These are phyloP conservation scores for Pilaira anomala DNA, from an alignment of 192 early-diverging fungal species.

Conservation along the genomic window DNA sequence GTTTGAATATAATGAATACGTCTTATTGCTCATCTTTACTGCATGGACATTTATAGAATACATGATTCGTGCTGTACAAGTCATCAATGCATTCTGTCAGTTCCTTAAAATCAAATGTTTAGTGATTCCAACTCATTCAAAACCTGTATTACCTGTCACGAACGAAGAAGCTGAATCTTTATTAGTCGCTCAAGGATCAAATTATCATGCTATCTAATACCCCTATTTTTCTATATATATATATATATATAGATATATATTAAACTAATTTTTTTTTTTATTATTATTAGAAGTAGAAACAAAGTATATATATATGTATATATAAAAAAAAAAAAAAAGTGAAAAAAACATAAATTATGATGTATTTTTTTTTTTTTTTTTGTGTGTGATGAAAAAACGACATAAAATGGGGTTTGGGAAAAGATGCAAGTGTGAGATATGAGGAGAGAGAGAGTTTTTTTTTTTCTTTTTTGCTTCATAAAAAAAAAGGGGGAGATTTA, in stretches of 20 bases:
- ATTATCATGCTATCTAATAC: slow-evolving; percentile 5
- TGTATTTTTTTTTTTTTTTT: no score
- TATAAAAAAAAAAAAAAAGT: no score
- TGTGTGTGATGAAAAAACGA: no score
- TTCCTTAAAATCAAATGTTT: slow-evolving; percentile 85
- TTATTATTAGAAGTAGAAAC: no score
- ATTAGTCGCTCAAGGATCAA: background rate
- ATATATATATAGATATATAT: background rate
- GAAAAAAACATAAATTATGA: no score
- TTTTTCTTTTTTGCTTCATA: slow-evolving; percentile 6
- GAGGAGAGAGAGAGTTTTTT: background rate
- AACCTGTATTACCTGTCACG: background rate
- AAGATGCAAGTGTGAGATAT: no score
- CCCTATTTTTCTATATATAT: background rate
- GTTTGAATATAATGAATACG: background rate
- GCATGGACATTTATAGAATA: slow-evolving; percentile 54
- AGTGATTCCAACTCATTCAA: slow-evolving; percentile 12
- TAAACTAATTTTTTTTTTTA: no score
- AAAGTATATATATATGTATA: no score
- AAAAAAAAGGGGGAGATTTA: no score
- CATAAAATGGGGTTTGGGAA: no score
- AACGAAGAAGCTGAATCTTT: background rate
- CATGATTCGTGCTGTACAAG: slow-evolving; percentile 74
- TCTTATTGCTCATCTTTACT: background rate
- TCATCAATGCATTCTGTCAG: slow-evolving; percentile 86